Conservation (phyloP, 495 filamentous ascomycete species). For the Xylaria bambusicola region DNA sequence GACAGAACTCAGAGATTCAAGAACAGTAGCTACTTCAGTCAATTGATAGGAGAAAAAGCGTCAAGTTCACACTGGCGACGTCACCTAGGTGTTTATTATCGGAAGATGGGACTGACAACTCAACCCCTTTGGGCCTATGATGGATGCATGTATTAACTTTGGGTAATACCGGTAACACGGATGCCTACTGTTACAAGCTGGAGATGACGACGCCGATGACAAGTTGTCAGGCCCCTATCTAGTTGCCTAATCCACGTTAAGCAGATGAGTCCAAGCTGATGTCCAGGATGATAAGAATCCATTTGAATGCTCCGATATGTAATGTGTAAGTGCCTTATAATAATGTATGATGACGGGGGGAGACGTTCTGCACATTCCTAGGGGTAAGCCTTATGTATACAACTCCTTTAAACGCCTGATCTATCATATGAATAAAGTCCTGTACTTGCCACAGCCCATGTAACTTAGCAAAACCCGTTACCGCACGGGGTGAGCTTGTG, state of each 20-base stretch:
- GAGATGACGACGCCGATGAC: background rate
- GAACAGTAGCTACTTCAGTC: too few species aligned
- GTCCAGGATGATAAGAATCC: background rate
- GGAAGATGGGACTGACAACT: too few species aligned
- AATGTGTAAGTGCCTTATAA: constrained; percentile 1
- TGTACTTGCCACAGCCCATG: background rate
- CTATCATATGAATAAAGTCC: constrained; percentile 19
- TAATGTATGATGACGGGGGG: background rate
- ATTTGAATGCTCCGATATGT: background rate
- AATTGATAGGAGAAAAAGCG: too few species aligned
- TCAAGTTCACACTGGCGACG: too few species aligned
- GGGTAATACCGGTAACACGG: background rate
- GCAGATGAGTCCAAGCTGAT: background rate
- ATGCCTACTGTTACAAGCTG: background rate
- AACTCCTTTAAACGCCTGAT: constrained; percentile 22
- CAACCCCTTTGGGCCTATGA: too few species aligned
- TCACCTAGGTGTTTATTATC: too few species aligned
- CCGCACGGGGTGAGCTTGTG: background rate
- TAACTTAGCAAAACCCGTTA: background rate
- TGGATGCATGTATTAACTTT: too few species aligned
- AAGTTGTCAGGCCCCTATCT: background rate
- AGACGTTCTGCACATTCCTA: constrained; percentile 11
- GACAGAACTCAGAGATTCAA: too few species aligned
- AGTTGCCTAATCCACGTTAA: background rate
- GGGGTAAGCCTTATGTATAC: constrained; percentile 13